Base-by-base conservation (phyloP, 345 rosid species). In the Hibiscus trionum region DNA sequence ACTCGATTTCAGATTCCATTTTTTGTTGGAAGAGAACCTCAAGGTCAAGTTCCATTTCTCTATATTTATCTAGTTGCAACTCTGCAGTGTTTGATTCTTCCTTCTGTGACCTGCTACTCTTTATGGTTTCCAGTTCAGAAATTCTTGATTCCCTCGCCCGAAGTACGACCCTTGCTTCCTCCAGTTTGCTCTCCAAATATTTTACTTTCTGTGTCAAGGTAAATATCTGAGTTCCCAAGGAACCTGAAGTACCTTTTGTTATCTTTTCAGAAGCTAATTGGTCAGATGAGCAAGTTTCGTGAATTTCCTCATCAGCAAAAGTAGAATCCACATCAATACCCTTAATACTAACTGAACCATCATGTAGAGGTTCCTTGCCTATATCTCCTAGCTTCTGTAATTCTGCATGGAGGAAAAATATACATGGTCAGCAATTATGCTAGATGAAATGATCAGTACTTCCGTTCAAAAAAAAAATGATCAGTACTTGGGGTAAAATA, bases 1-100 rank as follows among this genome's bases (percentile, higher is more conserved):
- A 83, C 77, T 86, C 91, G 4, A 95, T 75, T 85, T 95, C 98
- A 55, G 90, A 90, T 79, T 89, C 91, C 2, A 92, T 83, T 88
- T 86, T 92, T 76, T 85, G 88, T 84, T 64, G 81, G 79, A 89
- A 90, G 27, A 88, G 80, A 37, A 78, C 81, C 77, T 90, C 97
- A 9, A 88, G 70, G 67, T 82, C 84, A 0, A 65, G 65, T 81
- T 86, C 92, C 63, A 79, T 75, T 80, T 83, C 90, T 77, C 71
- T 46, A 61, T 62, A 73, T 68, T 42, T 74, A 52, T 80, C 82
- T 61, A 77, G 85, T 75, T 66, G 77, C 46, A 67, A 49, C 71
- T 75, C 84, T 59, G 73, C 37, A 61, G 74, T 71, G 46, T 73
- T 83, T 21, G 82, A 66, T 79, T 82, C 86, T 80, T 74, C 83